Evolutionary conservation across 2,329 filamentous ascomycete genomes (phyloP), one percentile per base, ranked within the genome.

Genomic region (Chalaropsis ovoidea): DNA sequence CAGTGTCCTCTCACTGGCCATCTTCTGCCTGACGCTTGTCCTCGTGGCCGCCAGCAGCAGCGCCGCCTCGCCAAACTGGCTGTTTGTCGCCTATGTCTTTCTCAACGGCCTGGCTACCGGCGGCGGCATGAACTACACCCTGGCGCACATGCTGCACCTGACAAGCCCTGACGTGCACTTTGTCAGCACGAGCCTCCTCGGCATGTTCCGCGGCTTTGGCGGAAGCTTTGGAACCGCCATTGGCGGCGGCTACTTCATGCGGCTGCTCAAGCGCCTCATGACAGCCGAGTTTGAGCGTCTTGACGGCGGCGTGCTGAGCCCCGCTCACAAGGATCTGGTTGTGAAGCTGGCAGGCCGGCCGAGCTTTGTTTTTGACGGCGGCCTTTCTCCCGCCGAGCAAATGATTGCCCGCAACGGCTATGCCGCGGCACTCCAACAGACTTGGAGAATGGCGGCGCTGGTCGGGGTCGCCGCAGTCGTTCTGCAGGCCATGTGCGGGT

Each of bases 121-220:
- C 13, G 85, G 87, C 0, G 80, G 83, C 5, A 76, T 93, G 66
- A 94, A 93, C 74, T 95, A 95, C 75, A 88, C 87, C 0, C 80
- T 95, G 2, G 88, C 89, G 0, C 90, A 95, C 71, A 74, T 92
- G 4, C 79, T 95, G 3, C 88, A 94, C 72, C 78, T 93, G 4
- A 88, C 86, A 0, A 77, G 78, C 0, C 78, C 82, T 0, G 79
- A 82, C 6, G 83, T 85, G 0, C 88, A 92, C 70, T 90, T 88
- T 71, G 84, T 94, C 62, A 84, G 87, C 2, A 90, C 87, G 0
- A 87, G 88, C 13, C 77, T 95, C 52, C 75, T 93, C 3, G 84
- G 86, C 35, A 95, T 89, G 0, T 93, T 93, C 75, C 82, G 90
- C 3, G 88, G 88, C 4, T 92, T 94, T 69, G 88, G 88, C 0